Base-by-base conservation (phyloP, 805 yeast genomes). In the Kuraishia cidri region DNA sequence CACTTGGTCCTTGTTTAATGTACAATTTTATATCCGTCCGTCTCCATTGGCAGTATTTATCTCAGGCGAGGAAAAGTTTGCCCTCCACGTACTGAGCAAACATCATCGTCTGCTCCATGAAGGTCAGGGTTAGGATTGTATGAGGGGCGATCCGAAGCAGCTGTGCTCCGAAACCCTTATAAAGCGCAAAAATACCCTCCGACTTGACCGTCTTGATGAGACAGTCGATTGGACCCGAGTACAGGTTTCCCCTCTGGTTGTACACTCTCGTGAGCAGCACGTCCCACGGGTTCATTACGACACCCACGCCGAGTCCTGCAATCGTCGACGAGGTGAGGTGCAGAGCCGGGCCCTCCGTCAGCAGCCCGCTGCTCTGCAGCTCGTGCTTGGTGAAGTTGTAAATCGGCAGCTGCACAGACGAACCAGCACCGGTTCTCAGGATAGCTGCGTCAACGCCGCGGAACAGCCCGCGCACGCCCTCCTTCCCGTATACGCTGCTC, bases 211-310 rank as follows among this genome's bases (percentile, higher is more conserved):
- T 88, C 58, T 92, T 90, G 35, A 74, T 47, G 35, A 88, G 64
- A 64, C 98, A 92, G 58, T 92, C 98, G 16, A 87, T 43, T 2
- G 95, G 94, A 7, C 94, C 95, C 32, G 63, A 68, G 60, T 92
- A 92, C 33, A 82, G 69, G 48, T 83, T 70, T 31, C 95, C 95
- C 57, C 79, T 83, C 56, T 92, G 97, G 58, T 92, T 92, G 60
- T 90, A 92, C 54, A 92, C 80, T 62, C 98, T 75, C 1, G 98
- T 92, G 59, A 92, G 65, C 33, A 92, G 71, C 29, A 92, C 97
- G 57, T 92, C 98, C 75, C 95, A 87, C 11, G 98, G 97, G 54
- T 88, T 92, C 97, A 92, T 90, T 21, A 85, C 95, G 14, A 88
- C 65, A 32, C 94, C 88, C 21, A 92, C 97, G 45, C 95, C 96